Conservation (phyloP, 345 rosid species). For the Sapria himalayana region DNA sequence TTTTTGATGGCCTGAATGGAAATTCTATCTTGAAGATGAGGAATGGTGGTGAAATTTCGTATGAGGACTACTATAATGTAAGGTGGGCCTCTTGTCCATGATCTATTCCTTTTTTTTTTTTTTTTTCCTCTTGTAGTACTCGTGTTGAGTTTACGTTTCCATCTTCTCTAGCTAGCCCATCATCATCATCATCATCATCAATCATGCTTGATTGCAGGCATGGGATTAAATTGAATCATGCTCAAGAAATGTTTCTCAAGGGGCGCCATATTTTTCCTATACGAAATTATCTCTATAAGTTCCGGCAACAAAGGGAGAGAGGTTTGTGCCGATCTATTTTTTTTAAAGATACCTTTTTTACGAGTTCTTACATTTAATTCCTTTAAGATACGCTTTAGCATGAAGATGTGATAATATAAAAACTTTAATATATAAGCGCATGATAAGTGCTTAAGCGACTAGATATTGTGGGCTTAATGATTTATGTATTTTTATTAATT, state of each 20-base stretch:
- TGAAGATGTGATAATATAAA: too few species aligned
- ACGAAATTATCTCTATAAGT: constrained; percentile 24
- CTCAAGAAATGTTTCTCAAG: constrained; percentile 19
- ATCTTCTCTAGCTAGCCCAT: too few species aligned
- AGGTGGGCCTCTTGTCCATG: constrained; percentile 14
- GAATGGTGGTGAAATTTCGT: constrained; percentile 21
- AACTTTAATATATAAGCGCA: too few species aligned
- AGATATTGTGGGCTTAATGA: too few species aligned
- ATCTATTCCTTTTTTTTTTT: neutral
- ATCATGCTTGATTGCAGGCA: constrained; percentile 24
- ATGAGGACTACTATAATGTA: constrained; percentile 30
- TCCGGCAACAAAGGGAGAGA: constrained; percentile 31
- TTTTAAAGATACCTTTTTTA: too few species aligned
- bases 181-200: too few species aligned
- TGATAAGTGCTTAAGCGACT: too few species aligned
- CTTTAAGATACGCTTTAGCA: too few species aligned
- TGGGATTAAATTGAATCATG: constrained; percentile 19
- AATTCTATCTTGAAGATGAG: constrained; percentile 26
- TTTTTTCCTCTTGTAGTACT: neutral
- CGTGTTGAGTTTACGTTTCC: neutral
- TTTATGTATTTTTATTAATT: too few species aligned
- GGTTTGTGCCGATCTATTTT: too few species aligned
- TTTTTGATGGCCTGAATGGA: constrained; percentile 24
- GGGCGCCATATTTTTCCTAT: constrained; percentile 40
- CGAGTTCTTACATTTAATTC: too few species aligned